Percentiles rank a stretch among this genome's conserved stretches.
Conservation (phyloP, 2,329 filamentous ascomycete genomes). For the Ascochyta clinopodiicola region DNA sequence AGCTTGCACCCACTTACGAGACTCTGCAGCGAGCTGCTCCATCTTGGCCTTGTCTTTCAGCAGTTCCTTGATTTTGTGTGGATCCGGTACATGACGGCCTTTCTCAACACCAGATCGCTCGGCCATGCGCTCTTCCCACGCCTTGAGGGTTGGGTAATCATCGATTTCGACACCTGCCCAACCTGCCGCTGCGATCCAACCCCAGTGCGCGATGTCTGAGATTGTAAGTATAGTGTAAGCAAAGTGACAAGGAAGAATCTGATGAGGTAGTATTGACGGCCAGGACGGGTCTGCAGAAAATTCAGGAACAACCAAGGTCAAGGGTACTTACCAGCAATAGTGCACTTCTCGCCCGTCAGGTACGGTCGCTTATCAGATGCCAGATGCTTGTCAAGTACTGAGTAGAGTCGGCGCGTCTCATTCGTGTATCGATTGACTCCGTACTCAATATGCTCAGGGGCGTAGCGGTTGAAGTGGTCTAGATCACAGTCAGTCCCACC, state of each 20-base stretch:
- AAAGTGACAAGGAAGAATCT: too few relatives aligned
- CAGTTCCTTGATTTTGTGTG: conserved; percentile 67
- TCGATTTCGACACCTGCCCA: conserved; percentile 72
- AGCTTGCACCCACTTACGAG: conserved; percentile 69
- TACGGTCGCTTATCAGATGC: conserved; percentile 57
- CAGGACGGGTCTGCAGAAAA: neutral
- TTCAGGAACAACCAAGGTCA: neutral
- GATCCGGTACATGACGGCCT: conserved; percentile 74
- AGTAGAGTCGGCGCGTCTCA: conserved; percentile 83
- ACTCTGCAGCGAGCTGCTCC: conserved; percentile 60
- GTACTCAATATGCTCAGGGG: conserved; percentile 82
- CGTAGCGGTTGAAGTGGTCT: conserved; percentile 84
- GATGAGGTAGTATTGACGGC: neutral
- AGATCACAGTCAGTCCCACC: conserved; percentile 9
- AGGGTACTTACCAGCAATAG: conserved; percentile 51
- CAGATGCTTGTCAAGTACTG: conserved; percentile 76
- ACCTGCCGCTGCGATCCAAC: conserved; percentile 70
- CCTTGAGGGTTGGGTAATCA: conserved; percentile 76
- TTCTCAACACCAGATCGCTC: conserved; percentile 75
- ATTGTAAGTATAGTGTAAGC: conserved; percentile 1
- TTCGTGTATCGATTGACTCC: conserved; percentile 82
- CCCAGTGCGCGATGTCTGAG: conserved; percentile 77
- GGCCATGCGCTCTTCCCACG: conserved; percentile 76
- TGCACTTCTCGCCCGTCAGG: conserved; percentile 69
- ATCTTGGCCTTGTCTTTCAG: conserved; percentile 63